A percentile compares a stretch with the other conserved stretches of the same genome.
phyloP scores from a whole-genome alignment of 2,329 filamentous ascomycete species.

The Boeremia exigua region DNA sequence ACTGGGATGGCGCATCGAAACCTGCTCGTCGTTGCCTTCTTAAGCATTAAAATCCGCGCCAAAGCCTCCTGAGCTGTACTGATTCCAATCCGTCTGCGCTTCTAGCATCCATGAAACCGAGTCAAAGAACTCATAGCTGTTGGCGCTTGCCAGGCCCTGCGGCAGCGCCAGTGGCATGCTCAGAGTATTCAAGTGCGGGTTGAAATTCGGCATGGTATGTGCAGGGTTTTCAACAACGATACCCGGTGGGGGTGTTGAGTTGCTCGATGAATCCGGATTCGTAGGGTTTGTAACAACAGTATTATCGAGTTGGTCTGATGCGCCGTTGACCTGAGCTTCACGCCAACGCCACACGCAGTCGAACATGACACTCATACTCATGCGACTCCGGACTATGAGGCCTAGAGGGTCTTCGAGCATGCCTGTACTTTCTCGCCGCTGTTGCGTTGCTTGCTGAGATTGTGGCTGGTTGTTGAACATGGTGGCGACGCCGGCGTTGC shows the following conservation, averaged over 20 bases:
- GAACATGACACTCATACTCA: conserved; percentile 85
- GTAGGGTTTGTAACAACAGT: conserved; percentile 89
- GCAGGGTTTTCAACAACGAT: conserved; percentile 40
- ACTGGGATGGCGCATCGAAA: too few relatives aligned
- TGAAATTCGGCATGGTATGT: conserved; percentile 44
- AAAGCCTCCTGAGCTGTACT: conserved; percentile 37
- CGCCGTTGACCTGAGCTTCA: conserved; percentile 63
- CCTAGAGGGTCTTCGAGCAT: conserved; percentile 73
- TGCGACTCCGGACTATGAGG: conserved; percentile 80
- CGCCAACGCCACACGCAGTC: conserved; percentile 88
- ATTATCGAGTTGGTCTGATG: conserved; percentile 55
- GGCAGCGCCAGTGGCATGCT: conserved; percentile 66
- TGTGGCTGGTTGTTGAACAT: conserved; percentile 42
- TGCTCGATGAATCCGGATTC: conserved; percentile 74
- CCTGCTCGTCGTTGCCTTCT: background rate
- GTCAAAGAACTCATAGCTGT: conserved; percentile 76
- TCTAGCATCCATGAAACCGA: conserved; percentile 94
- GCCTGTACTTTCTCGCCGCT: conserved; percentile 36
- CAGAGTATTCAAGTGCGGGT: conserved; percentile 46
- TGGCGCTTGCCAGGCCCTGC: conserved; percentile 55
- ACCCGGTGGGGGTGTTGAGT: conserved; percentile 65
- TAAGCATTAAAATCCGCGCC: conserved; percentile 43
- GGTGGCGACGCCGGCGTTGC: conserved; percentile 38
- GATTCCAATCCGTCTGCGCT: conserved; percentile 59
- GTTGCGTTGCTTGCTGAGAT: conserved; percentile 28